Evolutionary conservation across 257 asterid genomes (phyloP).

Genomic region (Henckelia pumila): DNA sequence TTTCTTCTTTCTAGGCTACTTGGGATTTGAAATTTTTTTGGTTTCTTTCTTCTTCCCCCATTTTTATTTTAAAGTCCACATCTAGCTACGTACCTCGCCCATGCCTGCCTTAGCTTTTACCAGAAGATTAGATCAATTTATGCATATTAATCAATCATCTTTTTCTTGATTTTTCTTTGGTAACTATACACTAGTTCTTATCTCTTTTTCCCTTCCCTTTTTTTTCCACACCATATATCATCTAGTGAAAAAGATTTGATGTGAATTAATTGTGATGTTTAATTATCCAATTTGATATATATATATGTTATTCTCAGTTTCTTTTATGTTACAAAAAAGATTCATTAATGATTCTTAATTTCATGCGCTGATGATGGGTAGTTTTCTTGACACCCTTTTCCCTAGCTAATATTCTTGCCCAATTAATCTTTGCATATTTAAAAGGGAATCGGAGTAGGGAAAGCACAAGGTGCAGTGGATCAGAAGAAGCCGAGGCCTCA

Average conservation of each 20-base stretch:
- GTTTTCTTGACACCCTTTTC: background rate
- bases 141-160: slow-evolving; percentile 22
- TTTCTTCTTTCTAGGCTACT: slow-evolving; percentile 18
- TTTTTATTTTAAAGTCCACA: slow-evolving; percentile 18
- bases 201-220: slow-evolving; percentile 13
- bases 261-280: too few species aligned
- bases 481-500: slow-evolving; percentile 68
- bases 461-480: slow-evolving; percentile 34
- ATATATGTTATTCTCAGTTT: slow-evolving; percentile 1
- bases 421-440: background rate
- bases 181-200: too few species aligned
- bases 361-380: slow-evolving; percentile 8
- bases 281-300: too few species aligned
- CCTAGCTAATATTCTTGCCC: background rate
- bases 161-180: too few species aligned
- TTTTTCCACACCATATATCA: slow-evolving; percentile 32
- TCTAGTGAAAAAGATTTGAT: slow-evolving; percentile 29
- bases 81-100: too few species aligned
- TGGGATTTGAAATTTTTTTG: slow-evolving; percentile 16
- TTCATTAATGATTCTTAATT: slow-evolving; percentile 19
- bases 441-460: slow-evolving; percentile 48
- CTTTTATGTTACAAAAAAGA: background rate
- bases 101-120: too few species aligned
- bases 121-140: slow-evolving; percentile 34
- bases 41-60: slow-evolving; percentile 17